Base-by-base conservation (phyloP, 1,284 basidiomycete species). In the Austropuccinia psidii region DNA sequence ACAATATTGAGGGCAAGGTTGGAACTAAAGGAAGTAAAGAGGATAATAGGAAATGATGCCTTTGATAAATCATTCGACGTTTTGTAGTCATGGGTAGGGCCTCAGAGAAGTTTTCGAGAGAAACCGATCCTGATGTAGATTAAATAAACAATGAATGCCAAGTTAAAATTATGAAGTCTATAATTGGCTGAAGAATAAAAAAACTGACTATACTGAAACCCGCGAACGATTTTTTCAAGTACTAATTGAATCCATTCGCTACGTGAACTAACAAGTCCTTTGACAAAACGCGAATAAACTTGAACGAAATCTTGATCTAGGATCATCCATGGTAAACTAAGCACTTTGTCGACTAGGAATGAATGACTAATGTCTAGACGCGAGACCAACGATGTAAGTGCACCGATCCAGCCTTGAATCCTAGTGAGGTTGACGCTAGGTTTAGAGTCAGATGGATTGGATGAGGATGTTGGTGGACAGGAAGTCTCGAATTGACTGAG, bases 211-310 rank as follows among this genome's bases (percentile, higher is more conserved):
- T 90, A 88, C 24, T 90, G 90, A 73, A 98, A 86, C 15, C 91
- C 91, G 74, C 88, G 88, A 7, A 93, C 87, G 47, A 91, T 88
- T 81, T 87, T 91, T 69, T 85, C 85, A 11, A 97, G 85, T 9
- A 98, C 88, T 75, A 90, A 85, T 41, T 88, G 88, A 37, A 96
- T 85, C 83, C 96, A 98, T 81, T 95, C 92, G 75, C 92, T 90
- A 76, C 91, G 84, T n/a, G 95, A 93, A 77, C 90, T 93, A 76
- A 97, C 87, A 45, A 99, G 86, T 83, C 94, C 91, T 54, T 91
- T 91, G 55, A 93, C 87, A 79, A 97, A 97, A 31, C 89, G 86
- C 31, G 88, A 88, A 80, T 93, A 96, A 15, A 88, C 87, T 80
- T 88, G 89, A 66, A 93, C 92, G 77, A 94, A 91, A 24, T 84